Evolutionary conservation across 805 yeast genomes (phyloP).

Genomic region (Ogataea saltuana): DNA sequence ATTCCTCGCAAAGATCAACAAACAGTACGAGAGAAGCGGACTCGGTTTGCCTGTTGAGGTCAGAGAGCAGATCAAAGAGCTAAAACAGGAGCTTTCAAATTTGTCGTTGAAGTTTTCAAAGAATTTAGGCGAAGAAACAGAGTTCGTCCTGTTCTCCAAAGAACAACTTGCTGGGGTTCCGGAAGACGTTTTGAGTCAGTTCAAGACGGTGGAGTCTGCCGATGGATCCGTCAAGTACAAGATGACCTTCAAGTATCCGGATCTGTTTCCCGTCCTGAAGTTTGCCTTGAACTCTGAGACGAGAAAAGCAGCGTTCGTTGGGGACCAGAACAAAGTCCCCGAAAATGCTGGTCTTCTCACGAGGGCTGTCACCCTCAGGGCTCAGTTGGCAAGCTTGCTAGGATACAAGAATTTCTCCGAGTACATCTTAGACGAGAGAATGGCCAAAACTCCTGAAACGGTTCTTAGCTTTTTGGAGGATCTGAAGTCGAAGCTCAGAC

Average conservation of each 20-base stretch:
- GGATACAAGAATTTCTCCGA: constrained; percentile 73
- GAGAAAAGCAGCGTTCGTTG: constrained; percentile 63
- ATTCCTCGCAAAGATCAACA: constrained; percentile 56
- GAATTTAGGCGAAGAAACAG: constrained; percentile 72
- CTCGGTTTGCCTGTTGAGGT: constrained; percentile 57
- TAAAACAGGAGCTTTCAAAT: constrained; percentile 60
- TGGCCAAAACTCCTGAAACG: constrained; percentile 69
- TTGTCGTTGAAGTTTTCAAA: constrained; percentile 58
- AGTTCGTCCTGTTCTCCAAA: constrained; percentile 54
- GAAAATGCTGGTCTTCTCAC: constrained; percentile 61
- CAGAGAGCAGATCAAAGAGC: constrained; percentile 55
- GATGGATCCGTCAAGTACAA: constrained; percentile 48
- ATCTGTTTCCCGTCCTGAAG: constrained; percentile 72
- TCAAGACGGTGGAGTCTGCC: constrained; percentile 43
- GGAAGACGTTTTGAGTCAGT: constrained; percentile 56
- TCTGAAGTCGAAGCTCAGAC: constrained; percentile 56
- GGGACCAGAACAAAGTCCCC: constrained; percentile 67
- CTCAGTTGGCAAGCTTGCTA: constrained; percentile 57
- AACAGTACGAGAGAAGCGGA: constrained; percentile 66
- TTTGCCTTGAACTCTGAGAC: constrained; percentile 65
- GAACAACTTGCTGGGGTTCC: constrained; percentile 79
- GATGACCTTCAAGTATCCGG: constrained; percentile 83
- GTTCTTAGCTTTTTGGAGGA: constrained; percentile 66
- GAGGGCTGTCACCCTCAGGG: constrained; percentile 62
- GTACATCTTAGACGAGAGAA: constrained; percentile 70